Percentiles rank a stretch among this genome's conserved stretches.
phyloP scores from a whole-genome alignment of 179 eudicot genomes.

The Beta macrorhiza region DNA sequence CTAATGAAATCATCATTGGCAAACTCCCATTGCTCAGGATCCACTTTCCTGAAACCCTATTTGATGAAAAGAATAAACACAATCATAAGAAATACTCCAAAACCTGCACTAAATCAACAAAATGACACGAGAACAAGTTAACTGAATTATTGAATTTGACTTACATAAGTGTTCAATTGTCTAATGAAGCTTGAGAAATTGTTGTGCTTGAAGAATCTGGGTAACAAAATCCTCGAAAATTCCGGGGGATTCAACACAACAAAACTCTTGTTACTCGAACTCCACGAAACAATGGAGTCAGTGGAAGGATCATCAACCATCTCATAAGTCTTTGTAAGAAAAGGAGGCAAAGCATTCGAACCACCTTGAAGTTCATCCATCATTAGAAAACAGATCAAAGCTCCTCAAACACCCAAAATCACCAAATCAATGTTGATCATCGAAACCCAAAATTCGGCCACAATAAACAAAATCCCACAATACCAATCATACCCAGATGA shows the following conservation, averaged over 20 bases:
- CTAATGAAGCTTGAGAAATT: slow-evolving; percentile 87
- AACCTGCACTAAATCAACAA: background rate
- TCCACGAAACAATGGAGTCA: slow-evolving; percentile 69
- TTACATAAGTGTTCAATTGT: slow-evolving; percentile 79
- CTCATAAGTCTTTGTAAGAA: slow-evolving; percentile 71
- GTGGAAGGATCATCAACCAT: slow-evolving; percentile 81
- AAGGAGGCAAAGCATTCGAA: slow-evolving; percentile 70
- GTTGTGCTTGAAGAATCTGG: slow-evolving; percentile 80
- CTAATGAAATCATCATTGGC: slow-evolving; percentile 79
- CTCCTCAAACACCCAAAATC: slow-evolving; percentile 14
- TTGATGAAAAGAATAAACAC: slow-evolving; percentile 5
- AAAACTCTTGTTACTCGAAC: slow-evolving; percentile 59
- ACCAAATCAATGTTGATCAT: slow-evolving; percentile 25
- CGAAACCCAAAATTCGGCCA: slow-evolving; percentile 2
- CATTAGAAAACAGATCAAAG: slow-evolving; percentile 37
- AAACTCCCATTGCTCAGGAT: slow-evolving; percentile 91
- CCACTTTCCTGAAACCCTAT: slow-evolving; percentile 82
- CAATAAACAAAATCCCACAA: slow-evolving; percentile 8
- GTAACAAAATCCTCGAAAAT: slow-evolving; percentile 62
- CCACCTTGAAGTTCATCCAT: slow-evolving; percentile 67
- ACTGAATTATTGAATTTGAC: slow-evolving; percentile 17
- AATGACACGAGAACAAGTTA: background rate
- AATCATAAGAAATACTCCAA: background rate
- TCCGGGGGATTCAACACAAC: slow-evolving; percentile 72
- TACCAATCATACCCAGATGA: slow-evolving; percentile 6